Evolutionary conservation across 2,329 filamentous ascomycete species (phyloP).

Genomic region (Corinectria fuckeliana): DNA sequence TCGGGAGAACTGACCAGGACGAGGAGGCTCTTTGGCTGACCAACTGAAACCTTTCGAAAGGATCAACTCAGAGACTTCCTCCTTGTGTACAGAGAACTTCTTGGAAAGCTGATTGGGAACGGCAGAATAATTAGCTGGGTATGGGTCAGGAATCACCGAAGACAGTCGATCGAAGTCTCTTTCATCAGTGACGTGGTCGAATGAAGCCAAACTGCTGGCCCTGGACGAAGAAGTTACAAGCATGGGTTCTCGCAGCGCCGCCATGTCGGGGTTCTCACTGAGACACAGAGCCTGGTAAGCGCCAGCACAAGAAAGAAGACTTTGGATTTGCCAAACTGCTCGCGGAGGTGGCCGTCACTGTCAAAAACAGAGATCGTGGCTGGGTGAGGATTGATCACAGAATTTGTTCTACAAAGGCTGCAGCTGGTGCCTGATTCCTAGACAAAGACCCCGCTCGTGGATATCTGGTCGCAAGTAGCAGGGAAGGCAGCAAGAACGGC

Average conservation of each 20-base stretch:
- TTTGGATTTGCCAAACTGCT: not conserved
- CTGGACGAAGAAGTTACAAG: not conserved
- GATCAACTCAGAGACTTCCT: constrained; percentile 30
- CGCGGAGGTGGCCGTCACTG: not conserved
- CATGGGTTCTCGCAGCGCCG: not conserved
- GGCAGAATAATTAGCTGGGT: not conserved
- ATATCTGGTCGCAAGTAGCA: not conserved
- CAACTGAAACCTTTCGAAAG: constrained; percentile 36
- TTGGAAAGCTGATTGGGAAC: constrained; percentile 5
- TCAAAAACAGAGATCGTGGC: not conserved
- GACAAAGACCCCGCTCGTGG: not conserved
- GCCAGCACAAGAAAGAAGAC: not conserved
- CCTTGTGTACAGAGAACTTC: constrained; percentile 20
- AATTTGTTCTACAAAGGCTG: not conserved
- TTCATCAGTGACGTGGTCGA: constrained; percentile 14
- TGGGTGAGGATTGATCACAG: not conserved
- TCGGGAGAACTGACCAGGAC: constrained; percentile 32
- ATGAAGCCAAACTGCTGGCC: constrained; percentile 14
- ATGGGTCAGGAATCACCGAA: constrained; percentile 20
- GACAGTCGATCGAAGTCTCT: constrained; percentile 14
- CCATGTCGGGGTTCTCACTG: constrained; percentile 3
- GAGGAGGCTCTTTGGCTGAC: constrained; percentile 25
- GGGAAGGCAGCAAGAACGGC: not conserved
- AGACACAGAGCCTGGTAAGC: not conserved
- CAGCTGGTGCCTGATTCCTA: not conserved